A percentile compares a stretch with the other conserved stretches of the same genome.
Conservation (phyloP, 192 early-diverging fungal genomes). For the Umbelopsis ramanniana region DNA sequence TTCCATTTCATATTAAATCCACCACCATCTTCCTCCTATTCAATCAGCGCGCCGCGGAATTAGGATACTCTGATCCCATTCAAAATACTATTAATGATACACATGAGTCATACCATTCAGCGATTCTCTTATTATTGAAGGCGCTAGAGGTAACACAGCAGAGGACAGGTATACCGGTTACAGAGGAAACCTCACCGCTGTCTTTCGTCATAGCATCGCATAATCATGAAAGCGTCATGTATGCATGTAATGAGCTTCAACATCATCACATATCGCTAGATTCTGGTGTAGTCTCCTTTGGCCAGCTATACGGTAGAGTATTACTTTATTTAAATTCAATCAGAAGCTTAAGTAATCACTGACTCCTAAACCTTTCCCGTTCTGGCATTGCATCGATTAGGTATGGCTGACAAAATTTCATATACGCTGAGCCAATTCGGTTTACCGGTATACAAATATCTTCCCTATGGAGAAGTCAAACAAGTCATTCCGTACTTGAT, state of each 20-base stretch:
- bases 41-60: constrained; percentile 55
- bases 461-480: constrained; percentile 87
- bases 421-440: constrained; percentile 73
- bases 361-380: not conserved
- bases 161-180: constrained; percentile 5
- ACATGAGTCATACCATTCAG: constrained; percentile 77
- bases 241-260: constrained; percentile 60
- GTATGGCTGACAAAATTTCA: constrained; percentile 88
- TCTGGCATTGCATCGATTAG: not conserved
- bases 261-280: constrained; percentile 50
- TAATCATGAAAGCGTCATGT: constrained; percentile 75
- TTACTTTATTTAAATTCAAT: no score
- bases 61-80: constrained; percentile 78
- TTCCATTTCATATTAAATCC: not conserved
- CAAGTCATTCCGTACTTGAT: constrained; percentile 90
- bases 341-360: not conserved
- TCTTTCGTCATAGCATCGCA: constrained; percentile 83
- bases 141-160: constrained; percentile 45
- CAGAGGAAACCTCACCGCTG: constrained; percentile 20
- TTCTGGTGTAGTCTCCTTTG: constrained; percentile 76
- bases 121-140: constrained; percentile 66
- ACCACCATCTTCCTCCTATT: not conserved
- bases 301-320: constrained; percentile 70
- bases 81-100: constrained; percentile 72
- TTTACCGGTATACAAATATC: constrained; percentile 85